Percentiles rank a stretch among this genome's conserved stretches.
Evolutionary conservation across 805 yeast species (phyloP).

Genomic region (Scheffersomyces ergatensis): DNA sequence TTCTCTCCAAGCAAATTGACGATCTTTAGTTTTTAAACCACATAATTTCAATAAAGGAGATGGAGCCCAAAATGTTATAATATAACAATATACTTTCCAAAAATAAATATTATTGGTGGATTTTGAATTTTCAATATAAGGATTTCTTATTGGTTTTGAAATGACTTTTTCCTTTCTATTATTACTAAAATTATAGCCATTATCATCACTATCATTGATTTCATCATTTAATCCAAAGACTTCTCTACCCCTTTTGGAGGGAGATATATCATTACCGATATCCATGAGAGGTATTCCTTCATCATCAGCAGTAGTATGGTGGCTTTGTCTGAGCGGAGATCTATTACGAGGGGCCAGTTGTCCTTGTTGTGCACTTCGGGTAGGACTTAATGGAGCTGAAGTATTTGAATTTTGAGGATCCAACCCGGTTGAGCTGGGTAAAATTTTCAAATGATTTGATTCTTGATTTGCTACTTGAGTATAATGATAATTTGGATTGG

Average conservation of each 20-base stretch:
- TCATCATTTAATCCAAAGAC: constrained; percentile 65
- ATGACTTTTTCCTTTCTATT: constrained; percentile 2
- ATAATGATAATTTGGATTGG: constrained; percentile 76
- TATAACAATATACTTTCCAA: constrained; percentile 85
- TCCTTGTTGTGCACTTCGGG: constrained; percentile 3
- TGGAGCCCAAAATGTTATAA: constrained; percentile 92
- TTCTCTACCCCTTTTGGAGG: constrained; percentile 41
- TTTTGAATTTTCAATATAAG: constrained; percentile 5
- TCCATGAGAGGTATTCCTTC: constrained; percentile 46
- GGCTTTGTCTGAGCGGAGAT: neutral
- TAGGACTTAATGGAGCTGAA: constrained; percentile 2
- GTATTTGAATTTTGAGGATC: constrained; percentile 42
- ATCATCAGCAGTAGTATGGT: constrained; percentile 16
- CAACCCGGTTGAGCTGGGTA: constrained; percentile 71
- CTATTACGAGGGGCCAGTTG: neutral
- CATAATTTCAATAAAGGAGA: constrained; percentile 63
- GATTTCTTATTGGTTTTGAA: constrained; percentile 6
- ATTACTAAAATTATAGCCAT: constrained; percentile 3
- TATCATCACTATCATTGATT: constrained; percentile 22
- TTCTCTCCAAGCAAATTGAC: constrained; percentile 97
- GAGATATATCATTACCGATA: constrained; percentile 15
- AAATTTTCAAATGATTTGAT: constrained; percentile 57
- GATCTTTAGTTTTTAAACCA: constrained; percentile 75
- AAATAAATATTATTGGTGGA: constrained; percentile 25
- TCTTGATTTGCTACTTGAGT: constrained; percentile 70